These are phyloP conservation scores for Plantago elongata DNA, from an alignment of 257 asterid genomes.

Conservation along the genomic window DNA sequence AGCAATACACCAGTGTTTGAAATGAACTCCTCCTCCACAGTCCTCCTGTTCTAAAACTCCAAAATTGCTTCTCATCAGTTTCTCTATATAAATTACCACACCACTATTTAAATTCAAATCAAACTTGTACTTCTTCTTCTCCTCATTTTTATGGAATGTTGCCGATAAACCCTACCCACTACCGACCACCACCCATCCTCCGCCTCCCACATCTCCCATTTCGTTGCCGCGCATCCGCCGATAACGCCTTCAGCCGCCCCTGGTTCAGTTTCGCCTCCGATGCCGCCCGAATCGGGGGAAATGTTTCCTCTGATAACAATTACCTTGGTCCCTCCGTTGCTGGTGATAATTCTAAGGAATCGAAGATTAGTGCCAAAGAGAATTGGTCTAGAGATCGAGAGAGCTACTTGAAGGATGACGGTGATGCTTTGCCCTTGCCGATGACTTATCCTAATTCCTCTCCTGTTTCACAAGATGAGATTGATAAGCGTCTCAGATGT, in stretches of 20 bases:
- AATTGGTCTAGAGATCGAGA: slow-evolving; percentile 77
- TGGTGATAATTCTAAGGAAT: slow-evolving; percentile 20
- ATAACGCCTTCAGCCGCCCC: slow-evolving; percentile 34
- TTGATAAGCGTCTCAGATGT: slow-evolving; percentile 64
- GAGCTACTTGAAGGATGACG: slow-evolving; percentile 64
- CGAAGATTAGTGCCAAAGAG: slow-evolving; percentile 60
- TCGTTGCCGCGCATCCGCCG: slow-evolving; percentile 48
- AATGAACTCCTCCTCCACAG: not conserved
- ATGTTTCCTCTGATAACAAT: slow-evolving; percentile 27
- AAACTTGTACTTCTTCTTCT: not conserved
- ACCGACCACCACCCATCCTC: slow-evolving; percentile 15
- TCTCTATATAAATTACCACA: not conserved
- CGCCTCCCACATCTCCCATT: slow-evolving; percentile 7
- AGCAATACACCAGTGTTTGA: not conserved
- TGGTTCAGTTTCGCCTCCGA: slow-evolving; percentile 39
- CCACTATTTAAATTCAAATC: no score
- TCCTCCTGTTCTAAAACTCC: not conserved
- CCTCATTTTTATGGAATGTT: slow-evolving; percentile 45
- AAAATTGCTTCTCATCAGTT: not conserved
- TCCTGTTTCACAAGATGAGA: slow-evolving; percentile 61
- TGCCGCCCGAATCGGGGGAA: slow-evolving; percentile 40
- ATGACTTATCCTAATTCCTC: slow-evolving; percentile 69
- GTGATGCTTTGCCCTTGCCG: slow-evolving; percentile 79
- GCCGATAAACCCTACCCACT: slow-evolving; percentile 44
- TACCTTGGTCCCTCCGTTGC: slow-evolving; percentile 20